phyloP scores from a whole-genome alignment of 257 asterid genomes.

The Solanum sitiens region DNA sequence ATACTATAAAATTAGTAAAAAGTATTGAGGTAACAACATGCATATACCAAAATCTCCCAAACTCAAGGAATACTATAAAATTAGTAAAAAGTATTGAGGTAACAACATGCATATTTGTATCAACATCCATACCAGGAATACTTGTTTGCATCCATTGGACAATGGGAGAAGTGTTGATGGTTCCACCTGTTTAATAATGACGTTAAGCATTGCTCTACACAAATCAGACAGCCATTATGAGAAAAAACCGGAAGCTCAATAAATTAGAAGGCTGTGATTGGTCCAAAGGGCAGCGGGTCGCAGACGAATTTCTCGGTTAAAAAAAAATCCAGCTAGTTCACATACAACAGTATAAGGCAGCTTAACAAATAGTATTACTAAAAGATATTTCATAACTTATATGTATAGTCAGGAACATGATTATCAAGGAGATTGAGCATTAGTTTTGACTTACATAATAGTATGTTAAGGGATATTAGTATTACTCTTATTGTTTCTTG shows the following conservation, averaged over 20 bases:
- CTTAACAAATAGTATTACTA: background rate
- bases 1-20: background rate
- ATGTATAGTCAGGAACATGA: background rate
- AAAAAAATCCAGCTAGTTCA: background rate
- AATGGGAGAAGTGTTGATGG: slow-evolving; percentile 86
- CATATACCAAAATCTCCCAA: background rate
- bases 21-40: background rate
- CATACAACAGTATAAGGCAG: background rate
- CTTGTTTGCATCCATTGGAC: slow-evolving; percentile 96
- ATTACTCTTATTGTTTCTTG: background rate
- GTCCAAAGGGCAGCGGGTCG: too few species aligned
- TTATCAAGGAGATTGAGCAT: background rate
- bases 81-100: background rate
- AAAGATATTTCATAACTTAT: background rate
- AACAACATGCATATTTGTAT: background rate
- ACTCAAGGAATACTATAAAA: background rate
- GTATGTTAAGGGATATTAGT: background rate
- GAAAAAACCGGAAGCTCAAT: background rate
- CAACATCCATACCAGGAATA: slow-evolving; percentile 57
- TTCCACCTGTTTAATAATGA: slow-evolving; percentile 65
- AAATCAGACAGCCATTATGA: background rate
- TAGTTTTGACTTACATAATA: background rate
- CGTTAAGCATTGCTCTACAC: background rate
- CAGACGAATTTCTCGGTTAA: too few species aligned
- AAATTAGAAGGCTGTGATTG: background rate